Conservation (phyloP, 2,329 filamentous ascomycete species). For the Talaromyces islandicus region DNA sequence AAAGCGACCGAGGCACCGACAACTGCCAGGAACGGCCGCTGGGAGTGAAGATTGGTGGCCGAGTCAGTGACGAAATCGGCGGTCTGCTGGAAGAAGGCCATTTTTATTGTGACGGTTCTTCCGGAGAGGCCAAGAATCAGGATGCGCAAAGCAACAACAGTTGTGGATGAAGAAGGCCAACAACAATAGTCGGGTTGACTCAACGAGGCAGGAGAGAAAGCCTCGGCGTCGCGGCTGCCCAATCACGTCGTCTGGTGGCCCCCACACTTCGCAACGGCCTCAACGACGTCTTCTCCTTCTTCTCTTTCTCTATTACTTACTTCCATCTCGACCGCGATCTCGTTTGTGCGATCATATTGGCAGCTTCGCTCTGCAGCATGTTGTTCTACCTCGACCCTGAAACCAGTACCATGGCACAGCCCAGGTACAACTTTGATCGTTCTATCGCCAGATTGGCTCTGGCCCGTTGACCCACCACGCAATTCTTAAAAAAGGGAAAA, state of each 20-base stretch:
- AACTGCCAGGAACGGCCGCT: conserved; percentile 28
- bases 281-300: background rate
- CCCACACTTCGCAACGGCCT: background rate
- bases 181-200: background rate
- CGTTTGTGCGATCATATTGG: background rate
- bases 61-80: conserved; percentile 28
- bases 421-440: background rate
- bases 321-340: background rate
- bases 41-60: conserved; percentile 21
- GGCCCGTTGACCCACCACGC: too few species aligned
- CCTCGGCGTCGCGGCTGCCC: background rate
- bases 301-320: background rate
- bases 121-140: background rate
- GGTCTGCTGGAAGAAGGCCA: conserved; percentile 26
- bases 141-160: background rate
- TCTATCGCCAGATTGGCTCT: background rate
- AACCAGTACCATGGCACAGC: background rate
- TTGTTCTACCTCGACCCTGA: background rate
- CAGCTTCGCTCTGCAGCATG: background rate
- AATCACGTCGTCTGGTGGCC: background rate
- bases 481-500: too few species aligned
- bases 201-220: background rate
- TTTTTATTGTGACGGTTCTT: conserved; percentile 14
- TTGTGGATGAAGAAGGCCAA: background rate
- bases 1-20: conserved; percentile 31